Conservation (phyloP, 202 grass and related monocot species). For the Elaeis oleifera region DNA sequence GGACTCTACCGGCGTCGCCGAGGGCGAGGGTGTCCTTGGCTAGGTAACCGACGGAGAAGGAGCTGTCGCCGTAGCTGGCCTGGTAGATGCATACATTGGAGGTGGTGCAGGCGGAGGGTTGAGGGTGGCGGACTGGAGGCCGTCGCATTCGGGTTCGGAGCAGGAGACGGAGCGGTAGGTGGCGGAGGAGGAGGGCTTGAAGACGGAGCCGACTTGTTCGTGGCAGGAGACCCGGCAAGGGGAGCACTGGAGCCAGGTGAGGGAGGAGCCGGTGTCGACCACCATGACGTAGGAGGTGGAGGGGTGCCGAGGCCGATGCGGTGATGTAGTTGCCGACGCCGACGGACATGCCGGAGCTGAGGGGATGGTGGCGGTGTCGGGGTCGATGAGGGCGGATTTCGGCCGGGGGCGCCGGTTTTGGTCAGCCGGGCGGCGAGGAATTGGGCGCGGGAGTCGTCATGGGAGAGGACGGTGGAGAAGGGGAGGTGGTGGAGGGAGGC, state of each 20-base stretch:
- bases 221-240: slow-evolving; percentile 74
- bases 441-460: slow-evolving; percentile 38
- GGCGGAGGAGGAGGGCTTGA: slow-evolving; percentile 37
- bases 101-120: slow-evolving; percentile 55
- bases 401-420: neutral
- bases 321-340: slow-evolving; percentile 79
- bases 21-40: slow-evolving; percentile 66
- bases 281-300: slow-evolving; percentile 60
- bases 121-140: slow-evolving; percentile 51
- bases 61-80: slow-evolving; percentile 60
- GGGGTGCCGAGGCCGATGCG: slow-evolving; percentile 51
- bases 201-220: slow-evolving; percentile 42
- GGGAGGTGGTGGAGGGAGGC: slow-evolving; percentile 39
- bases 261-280: slow-evolving; percentile 76
- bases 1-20: slow-evolving; percentile 13
- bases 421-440: slow-evolving; percentile 38
- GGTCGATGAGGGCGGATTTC: neutral
- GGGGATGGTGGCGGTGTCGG: slow-evolving; percentile 28
- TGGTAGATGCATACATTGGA: slow-evolving; percentile 71
- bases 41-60: slow-evolving; percentile 71
- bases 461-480: slow-evolving; percentile 51
- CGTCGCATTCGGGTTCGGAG: slow-evolving; percentile 39
- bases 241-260: slow-evolving; percentile 75
- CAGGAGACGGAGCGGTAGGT: slow-evolving; percentile 49
- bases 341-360: slow-evolving; percentile 44